Evolutionary conservation across 169 alveolate species (phyloP), one percentile per base, ranked within the genome.

Genomic region (Plasmodium chabaudi): DNA sequence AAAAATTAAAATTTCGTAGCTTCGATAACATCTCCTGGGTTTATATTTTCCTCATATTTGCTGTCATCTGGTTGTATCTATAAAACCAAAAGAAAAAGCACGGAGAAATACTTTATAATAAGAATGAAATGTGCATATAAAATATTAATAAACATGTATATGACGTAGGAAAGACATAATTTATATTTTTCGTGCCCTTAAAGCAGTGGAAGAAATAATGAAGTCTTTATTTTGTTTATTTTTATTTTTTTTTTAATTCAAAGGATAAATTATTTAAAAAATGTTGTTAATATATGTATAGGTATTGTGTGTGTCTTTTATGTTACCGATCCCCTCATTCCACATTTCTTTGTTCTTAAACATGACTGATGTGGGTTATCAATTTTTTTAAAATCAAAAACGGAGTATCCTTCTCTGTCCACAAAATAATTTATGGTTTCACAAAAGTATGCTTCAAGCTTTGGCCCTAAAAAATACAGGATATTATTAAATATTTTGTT

Each of bases 51-150:
- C 17, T 79, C 89, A n/a, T 79, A 17, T 67, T 79, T 79, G 17
- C 89, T 79, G 59, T 79, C 89, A 79, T 79, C 89, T 42, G 82
- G 15, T 79, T 79, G 89, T 55, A 79, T 39, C 89, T 79, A 49
- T 49, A 56, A 53, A 56, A 61, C 25, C 34, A 57, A 39, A 72
- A 42, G 34, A 21, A 10, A 7, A 60, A 15, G 7, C n/a, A 60
- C 69, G 15, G 51, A 7, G 10, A 5, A 17, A n/a, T 27, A 12
- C 25, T 53, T 15, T 42, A 53, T 17, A 53, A 27, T 23, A 55
- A 9, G n/a, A 19, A 21, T 53, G 19, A 53, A 4, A 10, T 53
- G 12, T 10, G 9, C 9, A 55, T 60, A 7, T 21, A 17, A 17
- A 7, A 60, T 7, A 60, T 5, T 7, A 5, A 34, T 34, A 34